Evolutionary conservation across 2,329 filamentous ascomycete genomes (phyloP), one percentile per base, ranked within the genome.

Genomic region (Ciborinia camelliae): DNA sequence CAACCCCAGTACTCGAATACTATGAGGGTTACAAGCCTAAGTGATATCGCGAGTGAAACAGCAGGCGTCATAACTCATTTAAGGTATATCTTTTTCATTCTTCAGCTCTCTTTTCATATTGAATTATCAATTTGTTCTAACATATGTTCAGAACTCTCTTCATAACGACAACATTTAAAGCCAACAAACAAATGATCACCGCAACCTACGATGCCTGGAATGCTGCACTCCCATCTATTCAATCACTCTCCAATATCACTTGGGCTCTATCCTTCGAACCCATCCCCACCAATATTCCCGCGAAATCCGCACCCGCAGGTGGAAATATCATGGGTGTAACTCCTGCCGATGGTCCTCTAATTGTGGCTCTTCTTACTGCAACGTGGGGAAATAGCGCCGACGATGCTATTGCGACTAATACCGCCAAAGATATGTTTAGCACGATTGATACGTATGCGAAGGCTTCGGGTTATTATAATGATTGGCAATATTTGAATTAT

Each of bases 401-500:
- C 15, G 62, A 64, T 28, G n/a, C 18, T 8, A 26, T 43, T 14
- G 45, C 32, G 4, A 14, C 12, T 9, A 4, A 18, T 14, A 39
- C 39, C 20, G 47, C 58, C 10, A 59, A 45, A 26, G 14, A 18
- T 20, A 41, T 55, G 23, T 47, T 64, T 9, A 18, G 60, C 23
- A 64, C 35, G 23, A 64, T 64, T 28, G 50, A 51, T 20, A 23
- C 10, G 0, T 55, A 43, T 32, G 53, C 62, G 3, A 37, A 23
- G 4, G 8, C 30, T n/a, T 9, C 30, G n/a, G 39, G 50, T 26
- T 45, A 26, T 7, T 23, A 28, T 23, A 48, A 41, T 20, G 41
- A 55, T 30, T 64, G 47, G 26, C 32, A 51, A 4, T 81, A 81
- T 68, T 74, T 79, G 48, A 82, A 82, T 69, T 82, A 82, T 62